Conservation (phyloP, 2,329 filamentous ascomycete genomes). For the Aureobasidium sp. region DNA sequence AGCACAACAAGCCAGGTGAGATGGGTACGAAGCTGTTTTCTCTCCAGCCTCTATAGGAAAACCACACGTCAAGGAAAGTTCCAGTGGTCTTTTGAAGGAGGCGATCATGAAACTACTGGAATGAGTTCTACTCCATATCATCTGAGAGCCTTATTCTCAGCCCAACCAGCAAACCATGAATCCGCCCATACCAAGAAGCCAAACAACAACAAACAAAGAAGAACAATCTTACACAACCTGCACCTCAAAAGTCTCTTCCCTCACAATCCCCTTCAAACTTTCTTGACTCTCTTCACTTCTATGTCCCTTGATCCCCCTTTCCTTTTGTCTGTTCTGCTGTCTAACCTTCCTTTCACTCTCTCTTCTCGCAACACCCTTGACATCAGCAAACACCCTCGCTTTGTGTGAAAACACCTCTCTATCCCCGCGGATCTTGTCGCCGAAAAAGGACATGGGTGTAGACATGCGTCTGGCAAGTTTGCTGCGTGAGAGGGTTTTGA, state of each 20-base stretch:
- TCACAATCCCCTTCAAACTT: neutral
- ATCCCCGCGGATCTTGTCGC: neutral
- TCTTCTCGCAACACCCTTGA: neutral
- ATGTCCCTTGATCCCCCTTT: neutral
- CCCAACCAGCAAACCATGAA: too few relatives aligned
- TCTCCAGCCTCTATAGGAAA: too few relatives aligned
- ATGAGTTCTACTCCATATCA: too few relatives aligned
- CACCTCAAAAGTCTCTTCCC: slow-evolving; percentile 4
- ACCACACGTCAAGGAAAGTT: too few relatives aligned
- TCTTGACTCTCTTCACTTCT: neutral
- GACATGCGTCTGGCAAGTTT: neutral
- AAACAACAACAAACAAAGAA: neutral
- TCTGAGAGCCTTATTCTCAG: too few relatives aligned
- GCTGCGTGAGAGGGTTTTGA: neutral
- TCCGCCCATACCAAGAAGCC: neutral
- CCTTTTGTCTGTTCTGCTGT: neutral
- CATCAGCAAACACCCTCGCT: neutral
- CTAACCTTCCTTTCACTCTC: neutral
- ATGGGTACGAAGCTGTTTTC: too few relatives aligned
- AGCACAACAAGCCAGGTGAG: too few relatives aligned
- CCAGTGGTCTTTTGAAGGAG: too few relatives aligned
- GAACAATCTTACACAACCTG: neutral
- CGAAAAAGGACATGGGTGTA: neutral
- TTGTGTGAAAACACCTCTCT: neutral
- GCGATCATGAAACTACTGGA: too few relatives aligned